Conservation (phyloP, 768 basidiomycete genomes). For the Pluteus cervinus region DNA sequence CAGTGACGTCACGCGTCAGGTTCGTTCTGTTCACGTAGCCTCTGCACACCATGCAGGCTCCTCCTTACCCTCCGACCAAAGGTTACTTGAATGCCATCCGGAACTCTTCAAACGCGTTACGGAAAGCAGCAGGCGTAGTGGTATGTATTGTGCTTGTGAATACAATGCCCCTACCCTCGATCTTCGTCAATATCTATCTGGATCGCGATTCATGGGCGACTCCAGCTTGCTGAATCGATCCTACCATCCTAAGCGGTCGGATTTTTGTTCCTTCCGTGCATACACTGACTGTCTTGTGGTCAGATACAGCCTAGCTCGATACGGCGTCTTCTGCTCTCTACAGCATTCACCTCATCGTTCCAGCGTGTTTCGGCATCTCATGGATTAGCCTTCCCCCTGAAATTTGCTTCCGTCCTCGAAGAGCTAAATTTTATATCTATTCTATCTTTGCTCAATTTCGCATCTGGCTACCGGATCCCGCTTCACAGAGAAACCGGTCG, state of each 20-base stretch:
- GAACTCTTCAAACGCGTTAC: slow-evolving; percentile 42
- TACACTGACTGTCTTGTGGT: slow-evolving; percentile 1
- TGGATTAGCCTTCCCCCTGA: slow-evolving; percentile 73
- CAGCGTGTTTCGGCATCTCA: slow-evolving; percentile 55
- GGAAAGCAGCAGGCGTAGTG: slow-evolving; percentile 40
- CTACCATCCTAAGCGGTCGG: no score
- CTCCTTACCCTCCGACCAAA: slow-evolving; percentile 39
- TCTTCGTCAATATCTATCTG: no score
- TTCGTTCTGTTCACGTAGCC: background rate
- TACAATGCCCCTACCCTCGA: no score
- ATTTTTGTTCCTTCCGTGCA: background rate
- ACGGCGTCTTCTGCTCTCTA: slow-evolving; percentile 55
- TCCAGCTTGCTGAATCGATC: no score
- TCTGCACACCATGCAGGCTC: slow-evolving; percentile 8
- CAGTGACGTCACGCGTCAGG: no score
- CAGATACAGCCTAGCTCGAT: slow-evolving; percentile 59
- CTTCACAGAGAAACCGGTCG: slow-evolving; percentile 68
- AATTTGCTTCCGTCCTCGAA: slow-evolving; percentile 63
- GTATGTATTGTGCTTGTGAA: no score
- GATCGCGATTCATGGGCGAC: no score
- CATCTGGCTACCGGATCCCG: slow-evolving; percentile 70
- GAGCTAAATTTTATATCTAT: slow-evolving; percentile 82
- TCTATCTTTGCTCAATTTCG: slow-evolving; percentile 78
- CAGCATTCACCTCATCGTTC: slow-evolving; percentile 58
- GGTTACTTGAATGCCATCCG: slow-evolving; percentile 47